These are phyloP conservation scores for Corylus avellana DNA, from an alignment of 306 rosid genomes.

Conservation along the genomic window DNA sequence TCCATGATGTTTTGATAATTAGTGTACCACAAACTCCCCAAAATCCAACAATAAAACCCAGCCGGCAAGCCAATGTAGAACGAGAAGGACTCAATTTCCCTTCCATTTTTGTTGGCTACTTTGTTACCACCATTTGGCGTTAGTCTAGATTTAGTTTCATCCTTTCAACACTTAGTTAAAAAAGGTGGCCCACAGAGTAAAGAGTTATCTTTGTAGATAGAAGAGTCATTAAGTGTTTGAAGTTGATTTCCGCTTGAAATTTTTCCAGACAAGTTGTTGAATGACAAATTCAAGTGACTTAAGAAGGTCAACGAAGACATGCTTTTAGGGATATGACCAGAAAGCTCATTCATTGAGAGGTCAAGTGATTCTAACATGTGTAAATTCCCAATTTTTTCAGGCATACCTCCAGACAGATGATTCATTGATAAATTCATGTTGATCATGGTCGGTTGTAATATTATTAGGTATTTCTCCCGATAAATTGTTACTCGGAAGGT, in stretches of 20 bases:
- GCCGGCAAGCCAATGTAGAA: too few species aligned
- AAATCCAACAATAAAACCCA: too few species aligned
- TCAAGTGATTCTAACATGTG: slow-evolving; percentile 13
- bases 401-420: slow-evolving; percentile 19
- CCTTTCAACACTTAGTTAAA: too few species aligned
- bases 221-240: neutral
- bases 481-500: slow-evolving; percentile 12
- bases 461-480: neutral
- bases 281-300: slow-evolving; percentile 16
- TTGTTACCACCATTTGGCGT: too few species aligned
- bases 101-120: too few species aligned
- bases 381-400: neutral
- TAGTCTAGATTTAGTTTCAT: too few species aligned
- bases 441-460: neutral
- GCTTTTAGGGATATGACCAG: slow-evolving; percentile 11
- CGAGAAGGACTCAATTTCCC: too few species aligned
- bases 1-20: too few species aligned
- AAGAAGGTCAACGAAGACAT: neutral
- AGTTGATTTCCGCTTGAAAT: slow-evolving; percentile 21
- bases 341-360: slow-evolving; percentile 13
- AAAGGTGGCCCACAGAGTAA: too few species aligned
- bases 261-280: neutral
- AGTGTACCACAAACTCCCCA: too few species aligned
- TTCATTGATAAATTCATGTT: slow-evolving; percentile 20
- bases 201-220: too few species aligned